Conservation (phyloP, 2,329 filamentous ascomycete species). For the Diaporthe sp. region DNA sequence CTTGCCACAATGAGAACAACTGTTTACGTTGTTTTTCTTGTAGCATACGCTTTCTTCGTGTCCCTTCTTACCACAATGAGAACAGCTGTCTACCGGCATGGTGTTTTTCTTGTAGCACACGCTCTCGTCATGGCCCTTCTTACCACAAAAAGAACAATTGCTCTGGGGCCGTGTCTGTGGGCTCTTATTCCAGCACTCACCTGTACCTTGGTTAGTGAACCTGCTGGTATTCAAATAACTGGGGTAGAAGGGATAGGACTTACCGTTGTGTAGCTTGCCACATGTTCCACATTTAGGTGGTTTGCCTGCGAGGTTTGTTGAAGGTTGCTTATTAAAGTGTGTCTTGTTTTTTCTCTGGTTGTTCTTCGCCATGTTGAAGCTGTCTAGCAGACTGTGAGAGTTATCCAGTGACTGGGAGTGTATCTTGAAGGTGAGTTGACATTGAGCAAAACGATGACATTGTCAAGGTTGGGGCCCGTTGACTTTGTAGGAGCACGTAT, state of each 20-base stretch:
- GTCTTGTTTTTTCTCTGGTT: neutral
- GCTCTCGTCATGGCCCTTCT: neutral
- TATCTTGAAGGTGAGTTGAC: neutral
- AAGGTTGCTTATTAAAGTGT: neutral
- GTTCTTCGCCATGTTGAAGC: neutral
- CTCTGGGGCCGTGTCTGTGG: too few relatives aligned
- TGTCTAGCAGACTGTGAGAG: neutral
- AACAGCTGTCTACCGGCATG: neutral
- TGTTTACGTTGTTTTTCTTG: neutral
- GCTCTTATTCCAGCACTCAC: slow-evolving; percentile 7
- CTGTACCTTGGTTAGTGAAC: neutral
- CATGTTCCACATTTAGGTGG: neutral
- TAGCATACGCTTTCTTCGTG: neutral
- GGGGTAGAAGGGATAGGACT: neutral
- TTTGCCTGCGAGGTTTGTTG: neutral
- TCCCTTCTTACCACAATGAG: neutral
- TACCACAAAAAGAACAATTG: neutral
- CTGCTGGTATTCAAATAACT: neutral
- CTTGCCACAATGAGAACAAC: neutral
- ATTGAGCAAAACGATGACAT: neutral
- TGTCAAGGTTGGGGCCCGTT: neutral
- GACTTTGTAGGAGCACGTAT: neutral
- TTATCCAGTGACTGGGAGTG: neutral
- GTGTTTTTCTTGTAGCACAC: slow-evolving; percentile 3
- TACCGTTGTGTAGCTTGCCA: neutral